Base-by-base conservation (phyloP, 805 yeast genomes). In the Lachancea dasiensis region DNA sequence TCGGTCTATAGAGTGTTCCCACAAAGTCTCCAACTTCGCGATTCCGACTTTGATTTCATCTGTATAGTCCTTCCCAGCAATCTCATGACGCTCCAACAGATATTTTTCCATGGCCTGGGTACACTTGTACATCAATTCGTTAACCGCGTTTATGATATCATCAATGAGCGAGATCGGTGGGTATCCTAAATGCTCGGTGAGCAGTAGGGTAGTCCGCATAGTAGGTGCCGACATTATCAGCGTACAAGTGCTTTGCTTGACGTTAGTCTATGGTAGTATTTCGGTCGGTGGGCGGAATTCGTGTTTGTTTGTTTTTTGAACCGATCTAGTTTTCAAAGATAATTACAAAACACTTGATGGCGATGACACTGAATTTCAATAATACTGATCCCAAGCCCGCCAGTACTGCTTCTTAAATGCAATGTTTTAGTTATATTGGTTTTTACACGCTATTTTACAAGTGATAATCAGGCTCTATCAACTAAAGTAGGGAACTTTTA, bases 161-260 rank as follows among this genome's bases (percentile, higher is more conserved):
- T 89, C 97, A 5, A 89, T 72, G 10, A 87, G 63, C 0, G 89
- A 75, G 7, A 86, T 72, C 0, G 96, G 95, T 6, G 92, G 83
- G 51, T 74, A 85, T 24, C 85, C 95, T 24, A 89, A 64, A 55
- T 87, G 95, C 60, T 87, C 96, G 1, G 95, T 83, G 35, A 89
- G 67, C 13, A 86, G 49, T 29, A 73, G 68, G 6, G 73, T 70
- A 1, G 73, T 52, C 18, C 53, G 51, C 46, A 63, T 44, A 17
- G 59, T 60, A 3, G 69, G 65, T 3, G 61, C 64, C 5, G 64
- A 49, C 68, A 63, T 63, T 18, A 18, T 18, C 7, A 14, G 9
- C 11, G 19, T n/a, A 15, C 10, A 11, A 14, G 10, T 9, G n/a
- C 11, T 21, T 26, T 6, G 26, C 23, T n/a, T n/a, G n/a, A n/a